These are phyloP conservation scores for Rhizodiscina lignyota DNA, from an alignment of 495 filamentous ascomycete genomes.

Conservation along the genomic window DNA sequence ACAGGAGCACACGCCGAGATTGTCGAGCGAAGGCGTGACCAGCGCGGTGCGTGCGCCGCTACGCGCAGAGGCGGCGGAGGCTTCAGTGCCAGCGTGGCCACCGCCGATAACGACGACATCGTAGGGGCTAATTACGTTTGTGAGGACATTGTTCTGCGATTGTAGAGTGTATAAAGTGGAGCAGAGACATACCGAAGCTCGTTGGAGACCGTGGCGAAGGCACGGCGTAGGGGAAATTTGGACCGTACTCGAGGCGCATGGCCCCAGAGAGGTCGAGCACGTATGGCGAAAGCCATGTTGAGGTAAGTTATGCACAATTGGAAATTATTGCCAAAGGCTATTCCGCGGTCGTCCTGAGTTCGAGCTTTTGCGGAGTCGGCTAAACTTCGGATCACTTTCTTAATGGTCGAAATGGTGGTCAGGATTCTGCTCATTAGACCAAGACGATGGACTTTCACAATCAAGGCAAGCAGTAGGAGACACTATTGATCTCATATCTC, in stretches of 20 bases:
- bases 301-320: background rate
- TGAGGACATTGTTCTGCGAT: conserved; percentile 6
- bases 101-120: conserved; percentile 95
- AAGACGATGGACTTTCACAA: too few species aligned
- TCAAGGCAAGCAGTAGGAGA: too few species aligned
- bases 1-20: conserved; percentile 91
- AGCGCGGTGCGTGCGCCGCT: conserved; percentile 80
- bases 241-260: conserved; percentile 26
- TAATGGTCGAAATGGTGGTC: too few species aligned
- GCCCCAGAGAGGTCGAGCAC: conserved; percentile 25
- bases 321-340: too few species aligned
- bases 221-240: background rate
- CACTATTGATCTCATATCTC: too few species aligned
- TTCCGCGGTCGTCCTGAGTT: too few species aligned
- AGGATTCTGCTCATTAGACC: too few species aligned
- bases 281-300: conserved; percentile 44
- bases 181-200: too few species aligned
- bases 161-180: too few species aligned
- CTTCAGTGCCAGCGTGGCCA: conserved; percentile 89
- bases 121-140: conserved; percentile 37
- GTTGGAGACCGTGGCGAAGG: conserved; percentile 1
- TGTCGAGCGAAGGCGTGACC: conserved; percentile 70
- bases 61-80: conserved; percentile 82
- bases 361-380: too few species aligned
- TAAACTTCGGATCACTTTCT: too few species aligned